Evolutionary conservation across 228 moss, liverwort and hornwort genomes (phyloP).

Genomic region (Sphagnum fallax): DNA sequence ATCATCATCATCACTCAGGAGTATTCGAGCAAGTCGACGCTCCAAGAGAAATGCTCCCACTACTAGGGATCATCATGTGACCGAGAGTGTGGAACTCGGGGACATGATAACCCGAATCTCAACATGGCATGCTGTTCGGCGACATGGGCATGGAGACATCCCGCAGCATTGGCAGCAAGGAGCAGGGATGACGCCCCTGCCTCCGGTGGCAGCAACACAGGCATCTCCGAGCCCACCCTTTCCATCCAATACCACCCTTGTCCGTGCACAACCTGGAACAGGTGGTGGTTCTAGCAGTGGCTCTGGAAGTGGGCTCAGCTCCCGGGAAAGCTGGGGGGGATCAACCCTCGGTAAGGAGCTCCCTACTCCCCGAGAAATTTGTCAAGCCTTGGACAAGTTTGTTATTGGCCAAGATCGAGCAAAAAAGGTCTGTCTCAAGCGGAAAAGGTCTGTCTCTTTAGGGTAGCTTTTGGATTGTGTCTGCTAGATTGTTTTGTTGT

Average conservation of each 20-base stretch:
- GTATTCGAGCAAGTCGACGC: conserved; percentile 12
- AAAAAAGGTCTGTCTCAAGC: conserved; percentile 53
- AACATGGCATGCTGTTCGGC: conserved; percentile 49
- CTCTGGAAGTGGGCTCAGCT: conserved; percentile 34
- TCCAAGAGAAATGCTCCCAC: conserved; percentile 36
- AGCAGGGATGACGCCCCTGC: conserved; percentile 47
- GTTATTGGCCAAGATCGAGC: conserved; percentile 94
- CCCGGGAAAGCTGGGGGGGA: conserved; percentile 74
- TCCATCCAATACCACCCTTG: conserved; percentile 57
- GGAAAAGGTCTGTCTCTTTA: too few species aligned
- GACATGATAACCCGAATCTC: conserved; percentile 39
- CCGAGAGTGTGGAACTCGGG: conserved; percentile 33
- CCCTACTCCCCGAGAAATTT: conserved; percentile 84
- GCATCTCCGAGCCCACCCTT: conserved; percentile 64
- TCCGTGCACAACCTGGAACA: conserved; percentile 67
- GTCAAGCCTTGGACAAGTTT: conserved; percentile 85
- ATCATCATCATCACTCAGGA: too few species aligned
- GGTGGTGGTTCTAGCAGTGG: conserved; percentile 45
- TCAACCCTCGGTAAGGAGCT: conserved; percentile 73
- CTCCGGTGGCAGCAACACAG: conserved; percentile 43
- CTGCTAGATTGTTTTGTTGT: too few species aligned
- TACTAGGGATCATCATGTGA: conserved; percentile 7
- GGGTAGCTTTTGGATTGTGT: too few species aligned
- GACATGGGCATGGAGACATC: conserved; percentile 72
- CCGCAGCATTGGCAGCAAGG: conserved; percentile 89